Base-by-base conservation (phyloP, 1,284 basidiomycete species). In the Flammula alnicola region DNA sequence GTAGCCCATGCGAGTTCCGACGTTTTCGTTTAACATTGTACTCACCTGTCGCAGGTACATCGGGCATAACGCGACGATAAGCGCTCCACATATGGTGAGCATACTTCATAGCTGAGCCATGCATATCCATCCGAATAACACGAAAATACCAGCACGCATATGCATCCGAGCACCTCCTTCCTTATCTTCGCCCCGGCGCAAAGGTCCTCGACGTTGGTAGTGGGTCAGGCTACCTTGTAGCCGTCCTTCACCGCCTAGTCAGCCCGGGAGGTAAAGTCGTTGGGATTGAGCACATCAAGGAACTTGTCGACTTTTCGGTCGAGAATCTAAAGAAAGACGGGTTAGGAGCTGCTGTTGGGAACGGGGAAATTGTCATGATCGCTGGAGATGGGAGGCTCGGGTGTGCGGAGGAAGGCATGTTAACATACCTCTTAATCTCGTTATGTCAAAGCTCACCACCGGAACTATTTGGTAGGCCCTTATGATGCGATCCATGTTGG, bases 401-500 rank as follows among this genome's bases (percentile, higher is more conserved):
- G 3, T 62, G 53, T 37, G 32, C 56, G 36, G 47, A 38, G 16
- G 54, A 50, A 19, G 65, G 65, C 65, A 36, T 5, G 60, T 55
- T 16, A 12, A 16, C 19, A 38, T 45, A 12, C n/a, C 17, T 42
- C 12, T 4, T 16, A 3, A 3, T 20, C 23, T 29, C 12, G 33
- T 20, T 5, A 23, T 19, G 23, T 31, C 22, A 7, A 73, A 57
- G 25, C 39, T 38, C 26, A 31, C 31, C n/a, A n/a, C n/a, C n/a
- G n/a, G n/a, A n/a, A n/a, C 20, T 20, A 23, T 16, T 25, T n/a
- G 35, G 22, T 55, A 79, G 93, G 83, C 0, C 93, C 91, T 0
- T 97, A 88, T 65, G 81, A 91, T 56, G 89, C 84, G 0, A 98
- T 98, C 39, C 96, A 99, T 61, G 95, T 98, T 16, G 96, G 96